phyloP scores from a whole-genome alignment of 331 rosid genomes.

The Erythrophleum ivorense region DNA sequence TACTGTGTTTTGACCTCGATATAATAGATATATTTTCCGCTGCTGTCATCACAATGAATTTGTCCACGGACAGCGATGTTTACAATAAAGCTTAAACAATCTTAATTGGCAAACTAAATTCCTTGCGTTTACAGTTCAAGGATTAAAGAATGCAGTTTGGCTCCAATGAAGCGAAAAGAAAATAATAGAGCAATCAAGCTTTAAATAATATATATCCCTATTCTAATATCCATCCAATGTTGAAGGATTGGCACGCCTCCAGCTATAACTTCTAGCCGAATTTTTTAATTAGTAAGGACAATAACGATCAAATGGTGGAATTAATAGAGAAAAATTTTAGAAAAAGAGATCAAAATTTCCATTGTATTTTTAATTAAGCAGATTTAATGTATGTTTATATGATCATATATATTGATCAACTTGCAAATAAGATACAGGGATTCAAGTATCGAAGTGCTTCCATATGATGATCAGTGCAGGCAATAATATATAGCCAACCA shows the following conservation, averaged over 20 bases:
- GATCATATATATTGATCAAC: no score
- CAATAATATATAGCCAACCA: neutral
- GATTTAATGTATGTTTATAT: no score
- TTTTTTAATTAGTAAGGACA: neutral
- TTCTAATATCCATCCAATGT: neutral
- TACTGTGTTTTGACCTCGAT: slow-evolving; percentile 23
- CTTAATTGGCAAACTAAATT: neutral
- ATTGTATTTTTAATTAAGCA: no score
- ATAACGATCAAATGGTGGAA: slow-evolving; percentile 4
- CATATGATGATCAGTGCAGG: no score
- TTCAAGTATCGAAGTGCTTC: no score
- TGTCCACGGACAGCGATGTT: slow-evolving; percentile 24
- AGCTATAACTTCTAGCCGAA: neutral
- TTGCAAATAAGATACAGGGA: no score
- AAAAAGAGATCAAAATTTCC: no score
- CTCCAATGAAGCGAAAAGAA: slow-evolving; percentile 5
- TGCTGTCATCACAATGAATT: slow-evolving; percentile 16
- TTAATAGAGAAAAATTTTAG: neutral
- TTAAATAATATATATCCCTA: neutral
- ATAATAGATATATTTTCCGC: neutral
- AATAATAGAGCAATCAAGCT: neutral
- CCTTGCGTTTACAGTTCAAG: neutral
- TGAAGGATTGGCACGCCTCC: neutral
- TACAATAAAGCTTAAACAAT: neutral
- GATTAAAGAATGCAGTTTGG: slow-evolving; percentile 15